Conservation (phyloP, 768 basidiomycete species). For the Coprinopsis strossmayeri region DNA sequence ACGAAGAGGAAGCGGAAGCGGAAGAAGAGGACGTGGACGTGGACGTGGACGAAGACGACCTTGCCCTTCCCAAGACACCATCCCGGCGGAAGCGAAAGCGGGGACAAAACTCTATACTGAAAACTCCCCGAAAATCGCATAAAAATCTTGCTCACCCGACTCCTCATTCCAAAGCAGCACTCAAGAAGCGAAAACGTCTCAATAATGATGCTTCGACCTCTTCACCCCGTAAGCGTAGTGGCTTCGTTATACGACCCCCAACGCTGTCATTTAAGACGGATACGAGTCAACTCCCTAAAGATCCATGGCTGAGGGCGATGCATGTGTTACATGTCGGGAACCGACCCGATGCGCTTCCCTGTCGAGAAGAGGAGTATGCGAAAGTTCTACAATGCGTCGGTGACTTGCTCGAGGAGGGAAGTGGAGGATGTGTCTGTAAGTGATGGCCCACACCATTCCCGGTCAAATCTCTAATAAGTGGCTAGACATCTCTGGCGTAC, state of each 20-base stretch:
- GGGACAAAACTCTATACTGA: constrained; percentile 7
- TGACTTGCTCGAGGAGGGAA: constrained; percentile 85
- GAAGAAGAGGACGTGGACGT: constrained; percentile 21
- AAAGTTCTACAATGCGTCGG: constrained; percentile 71
- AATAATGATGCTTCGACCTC: constrained; percentile 15
- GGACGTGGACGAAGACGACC: constrained; percentile 21
- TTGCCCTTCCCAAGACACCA: constrained; percentile 41
- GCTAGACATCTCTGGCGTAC: constrained; percentile 93
- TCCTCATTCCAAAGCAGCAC: constrained; percentile 68
- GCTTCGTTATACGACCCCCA: constrained; percentile 21
- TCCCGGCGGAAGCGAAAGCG: constrained; percentile 46
- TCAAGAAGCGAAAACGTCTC: constrained; percentile 36
- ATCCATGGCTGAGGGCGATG: constrained; percentile 86
- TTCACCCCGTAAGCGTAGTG: constrained; percentile 21
- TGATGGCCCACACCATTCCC: not conserved
- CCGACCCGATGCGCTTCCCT: constrained; percentile 84
- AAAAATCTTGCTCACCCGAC: constrained; percentile 55
- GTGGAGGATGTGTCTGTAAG: constrained; percentile 94
- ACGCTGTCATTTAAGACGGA: constrained; percentile 28
- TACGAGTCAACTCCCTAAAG: constrained; percentile 51
- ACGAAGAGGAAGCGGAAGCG: constrained; percentile 14
- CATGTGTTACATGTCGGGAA: constrained; percentile 90
- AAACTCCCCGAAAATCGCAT: constrained; percentile 20
- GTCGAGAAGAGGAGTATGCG: constrained; percentile 80
- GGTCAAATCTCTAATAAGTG: not conserved